phyloP scores from a whole-genome alignment of 2,329 filamentous ascomycete genomes.

The Penicillium sp. region DNA sequence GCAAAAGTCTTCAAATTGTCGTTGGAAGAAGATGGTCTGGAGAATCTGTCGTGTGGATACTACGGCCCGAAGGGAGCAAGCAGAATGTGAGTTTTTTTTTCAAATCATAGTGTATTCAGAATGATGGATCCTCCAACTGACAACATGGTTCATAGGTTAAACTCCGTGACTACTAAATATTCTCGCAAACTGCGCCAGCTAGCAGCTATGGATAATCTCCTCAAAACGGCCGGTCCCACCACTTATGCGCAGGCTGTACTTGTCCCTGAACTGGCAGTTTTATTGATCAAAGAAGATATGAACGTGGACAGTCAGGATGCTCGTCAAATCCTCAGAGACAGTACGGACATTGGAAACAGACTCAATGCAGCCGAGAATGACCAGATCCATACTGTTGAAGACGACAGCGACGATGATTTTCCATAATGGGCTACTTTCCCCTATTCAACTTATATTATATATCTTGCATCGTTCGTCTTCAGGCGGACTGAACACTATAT shows the following conservation, averaged over 20 bases:
- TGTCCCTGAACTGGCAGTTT: slow-evolving; percentile 64
- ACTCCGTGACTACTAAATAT: slow-evolving; percentile 61
- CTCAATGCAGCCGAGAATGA: slow-evolving; percentile 64
- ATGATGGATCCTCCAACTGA: background rate
- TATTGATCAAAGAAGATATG: slow-evolving; percentile 59
- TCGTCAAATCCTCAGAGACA: slow-evolving; percentile 60
- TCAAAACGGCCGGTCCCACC: slow-evolving; percentile 63
- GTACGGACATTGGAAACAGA: slow-evolving; percentile 63
- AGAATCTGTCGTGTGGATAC: slow-evolving; percentile 68
- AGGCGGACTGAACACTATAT: no score
- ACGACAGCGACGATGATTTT: slow-evolving; percentile 1
- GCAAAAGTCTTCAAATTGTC: slow-evolving; percentile 59
- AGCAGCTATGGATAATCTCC: slow-evolving; percentile 60
- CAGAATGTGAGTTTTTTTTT: slow-evolving; percentile 56
- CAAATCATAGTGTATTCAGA: background rate
- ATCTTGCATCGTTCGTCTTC: background rate
- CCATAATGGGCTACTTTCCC: background rate
- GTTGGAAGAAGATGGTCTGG: slow-evolving; percentile 39
- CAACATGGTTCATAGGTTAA: slow-evolving; percentile 30
- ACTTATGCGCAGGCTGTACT: slow-evolving; percentile 70
- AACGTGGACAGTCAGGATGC: slow-evolving; percentile 42
- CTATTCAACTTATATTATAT: background rate
- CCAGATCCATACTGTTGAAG: slow-evolving; percentile 35
- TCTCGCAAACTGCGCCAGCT: slow-evolving; percentile 58
- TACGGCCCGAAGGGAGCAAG: slow-evolving; percentile 73